Evolutionary conservation across 2,329 filamentous ascomycete species (phyloP), one percentile per base, ranked within the genome.

Genomic region (Botrytis paeoniae): DNA sequence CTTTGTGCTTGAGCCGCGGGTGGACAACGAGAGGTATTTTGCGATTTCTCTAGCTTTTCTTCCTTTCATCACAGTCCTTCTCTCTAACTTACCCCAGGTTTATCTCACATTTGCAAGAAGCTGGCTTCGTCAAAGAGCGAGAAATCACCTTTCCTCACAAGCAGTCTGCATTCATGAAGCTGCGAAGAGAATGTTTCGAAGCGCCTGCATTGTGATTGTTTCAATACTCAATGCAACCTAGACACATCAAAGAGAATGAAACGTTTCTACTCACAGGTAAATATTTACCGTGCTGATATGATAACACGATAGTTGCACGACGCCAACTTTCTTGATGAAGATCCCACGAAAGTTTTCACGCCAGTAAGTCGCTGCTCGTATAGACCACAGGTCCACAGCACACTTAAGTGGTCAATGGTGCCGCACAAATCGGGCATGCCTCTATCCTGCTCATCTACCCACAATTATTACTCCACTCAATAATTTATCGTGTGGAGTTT

Each of bases 121-220:
- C 87, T 0, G 95, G 95, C 0, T 99, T 98, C 80, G 89, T 91
- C 76, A 96, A 94, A 80, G 93, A 97, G 83, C 90, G 90, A 74
- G 94, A 98, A 80, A 87, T 98, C 69, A 88, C 91, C 1, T 94
- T 99, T 76, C 92, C 94, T 1, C 95, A 98, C 81, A 99, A 99
- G 82, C 94, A 97, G 81, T 91, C 93, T 10, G 97, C 95, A 82
- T 87, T 95, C 75, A 92, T 97, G 83, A 92, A 92, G 79, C 87
- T 97, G 75, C 87, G 89, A 73, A 87, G 95, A 74, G 94, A 97
- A 76, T 88, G 87, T 32, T 98, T 94, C 92, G 88, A 92, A 63
- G 90, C 89, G 0, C 93, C 93, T 22, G 85, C 85, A 41, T 72
- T 81, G 63, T 81, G 70, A 80, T 71, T 69, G 25, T 66, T 14